Conservation (phyloP, 306 rosid genomes). For the Dicorynia guianensis region DNA sequence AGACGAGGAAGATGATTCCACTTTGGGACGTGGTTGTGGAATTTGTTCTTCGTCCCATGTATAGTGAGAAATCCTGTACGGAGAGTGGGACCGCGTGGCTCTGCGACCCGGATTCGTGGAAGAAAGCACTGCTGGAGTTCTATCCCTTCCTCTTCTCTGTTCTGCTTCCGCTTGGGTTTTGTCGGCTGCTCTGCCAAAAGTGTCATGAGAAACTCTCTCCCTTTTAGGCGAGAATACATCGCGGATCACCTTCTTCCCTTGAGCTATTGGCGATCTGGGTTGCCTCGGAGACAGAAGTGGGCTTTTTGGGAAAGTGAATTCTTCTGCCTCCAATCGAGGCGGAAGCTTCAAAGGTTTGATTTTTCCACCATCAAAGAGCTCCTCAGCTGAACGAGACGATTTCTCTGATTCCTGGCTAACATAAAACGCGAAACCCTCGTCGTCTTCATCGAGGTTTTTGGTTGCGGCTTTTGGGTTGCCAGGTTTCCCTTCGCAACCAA, state of each 20-base stretch:
- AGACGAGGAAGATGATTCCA: neutral
- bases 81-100: conserved; percentile 77
- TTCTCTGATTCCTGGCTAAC: conserved; percentile 54
- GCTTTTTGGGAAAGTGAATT: neutral
- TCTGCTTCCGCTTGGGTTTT: conserved; percentile 19
- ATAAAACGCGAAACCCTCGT: conserved; percentile 68
- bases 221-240: conserved; percentile 39
- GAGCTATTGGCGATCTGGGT: conserved; percentile 31
- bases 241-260: conserved; percentile 37
- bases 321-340: conserved; percentile 11
- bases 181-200: neutral
- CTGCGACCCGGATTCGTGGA: conserved; percentile 63
- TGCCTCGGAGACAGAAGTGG: conserved; percentile 22
- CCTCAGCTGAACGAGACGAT: conserved; percentile 78
- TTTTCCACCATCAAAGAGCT: conserved; percentile 83
- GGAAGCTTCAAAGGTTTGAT: conserved; percentile 61
- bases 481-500: conserved; percentile 11
- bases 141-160: conserved; percentile 68
- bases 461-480: neutral
- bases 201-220: neutral
- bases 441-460: conserved; percentile 8
- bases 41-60: conserved; percentile 56
- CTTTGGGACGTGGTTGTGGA: conserved; percentile 41
- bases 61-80: conserved; percentile 58
- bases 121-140: conserved; percentile 37